phyloP scores from a whole-genome alignment of 2,329 filamentous ascomycete species.

The Ascocoryne sarcoides region DNA sequence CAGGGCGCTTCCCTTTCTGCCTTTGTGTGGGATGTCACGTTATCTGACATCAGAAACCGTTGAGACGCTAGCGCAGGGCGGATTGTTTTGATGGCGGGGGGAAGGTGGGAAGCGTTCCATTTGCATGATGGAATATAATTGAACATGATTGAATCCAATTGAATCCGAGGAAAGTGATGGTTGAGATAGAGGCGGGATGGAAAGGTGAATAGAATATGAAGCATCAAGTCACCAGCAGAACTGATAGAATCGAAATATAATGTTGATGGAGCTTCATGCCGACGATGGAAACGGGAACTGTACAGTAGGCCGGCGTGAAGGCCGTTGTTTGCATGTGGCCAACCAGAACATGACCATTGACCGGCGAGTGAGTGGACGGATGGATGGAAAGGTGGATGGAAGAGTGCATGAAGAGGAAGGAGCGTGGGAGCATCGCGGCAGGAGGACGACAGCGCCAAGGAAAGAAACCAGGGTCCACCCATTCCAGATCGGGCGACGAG shows the following conservation, averaged over 20 bases:
- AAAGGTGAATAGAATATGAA: background rate
- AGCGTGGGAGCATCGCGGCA: no score
- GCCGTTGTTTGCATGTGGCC: no score
- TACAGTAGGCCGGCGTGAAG: no score
- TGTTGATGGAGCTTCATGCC: background rate
- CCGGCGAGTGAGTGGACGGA: no score
- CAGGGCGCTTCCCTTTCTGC: background rate
- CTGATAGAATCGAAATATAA: background rate
- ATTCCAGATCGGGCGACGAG: no score
- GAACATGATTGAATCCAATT: background rate
- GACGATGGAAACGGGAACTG: no score
- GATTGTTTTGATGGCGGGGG: background rate
- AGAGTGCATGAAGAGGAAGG: no score
- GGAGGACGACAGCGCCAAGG: no score
- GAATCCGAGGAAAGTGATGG: background rate
- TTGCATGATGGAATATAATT: background rate
- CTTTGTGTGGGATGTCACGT: background rate
- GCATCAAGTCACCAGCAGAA: background rate
- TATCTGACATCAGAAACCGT: background rate
- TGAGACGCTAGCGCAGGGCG: background rate
- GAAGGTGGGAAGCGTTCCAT: background rate
- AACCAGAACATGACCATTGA: no score
- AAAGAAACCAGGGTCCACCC: no score
- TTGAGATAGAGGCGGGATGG: background rate
- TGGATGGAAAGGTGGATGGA: no score